These are phyloP conservation scores for Nicotiana otophora DNA, from an alignment of 257 asterid species.

Conservation along the genomic window DNA sequence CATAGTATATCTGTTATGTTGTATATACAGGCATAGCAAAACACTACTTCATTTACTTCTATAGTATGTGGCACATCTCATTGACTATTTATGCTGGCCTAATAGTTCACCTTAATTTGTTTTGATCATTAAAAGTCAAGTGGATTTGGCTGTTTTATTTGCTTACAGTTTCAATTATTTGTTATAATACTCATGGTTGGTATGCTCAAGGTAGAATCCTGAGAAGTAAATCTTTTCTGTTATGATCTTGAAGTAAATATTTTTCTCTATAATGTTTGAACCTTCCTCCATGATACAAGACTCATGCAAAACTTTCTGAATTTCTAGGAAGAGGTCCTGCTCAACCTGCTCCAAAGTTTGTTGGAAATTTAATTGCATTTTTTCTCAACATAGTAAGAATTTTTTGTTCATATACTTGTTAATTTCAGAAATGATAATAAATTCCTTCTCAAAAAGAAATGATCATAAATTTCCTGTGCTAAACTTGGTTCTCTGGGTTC, in stretches of 20 bases:
- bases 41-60: background rate
- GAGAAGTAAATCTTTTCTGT: background rate
- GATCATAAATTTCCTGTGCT: background rate
- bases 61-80: background rate
- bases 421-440: background rate
- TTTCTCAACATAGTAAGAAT: conserved; percentile 65
- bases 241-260: background rate
- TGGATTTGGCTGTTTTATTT: background rate
- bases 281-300: background rate
- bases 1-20: background rate
- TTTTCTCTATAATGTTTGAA: background rate
- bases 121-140: background rate
- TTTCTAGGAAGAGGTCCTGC: conserved; percentile 81
- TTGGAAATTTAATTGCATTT: conserved; percentile 81
- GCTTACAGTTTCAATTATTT: background rate
- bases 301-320: background rate
- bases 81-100: background rate
- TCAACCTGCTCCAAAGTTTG: conserved; percentile 74
- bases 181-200: background rate
- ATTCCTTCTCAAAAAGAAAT: background rate
- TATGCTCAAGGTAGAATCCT: background rate
- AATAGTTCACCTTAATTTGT: background rate
- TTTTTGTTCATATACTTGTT: background rate
- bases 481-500: conserved; percentile 19
- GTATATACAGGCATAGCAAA: background rate